phyloP scores from a whole-genome alignment of 2,329 filamentous ascomycete species.

The Tolypocladium guangdongense region DNA sequence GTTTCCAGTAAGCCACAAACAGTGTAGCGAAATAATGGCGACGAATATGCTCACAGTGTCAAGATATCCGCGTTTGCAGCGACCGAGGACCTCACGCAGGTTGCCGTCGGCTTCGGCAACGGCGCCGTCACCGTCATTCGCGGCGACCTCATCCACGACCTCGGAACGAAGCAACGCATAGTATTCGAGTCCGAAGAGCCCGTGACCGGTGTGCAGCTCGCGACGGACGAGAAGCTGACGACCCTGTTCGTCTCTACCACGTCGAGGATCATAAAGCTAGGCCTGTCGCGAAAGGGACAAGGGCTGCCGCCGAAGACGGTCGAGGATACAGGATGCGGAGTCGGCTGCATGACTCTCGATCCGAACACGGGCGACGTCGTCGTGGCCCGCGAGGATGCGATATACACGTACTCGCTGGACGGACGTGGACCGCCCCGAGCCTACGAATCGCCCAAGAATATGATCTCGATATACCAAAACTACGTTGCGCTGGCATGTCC shows the following conservation, averaged over 20 bases:
- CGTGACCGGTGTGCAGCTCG: slow-evolving; percentile 79
- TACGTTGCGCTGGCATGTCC: slow-evolving; percentile 84
- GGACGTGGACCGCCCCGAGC: slow-evolving; percentile 81
- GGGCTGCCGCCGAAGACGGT: slow-evolving; percentile 79
- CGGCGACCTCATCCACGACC: slow-evolving; percentile 89
- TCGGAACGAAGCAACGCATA: slow-evolving; percentile 85
- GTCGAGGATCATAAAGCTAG: slow-evolving; percentile 72
- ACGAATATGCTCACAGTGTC: background rate
- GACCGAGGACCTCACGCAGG: slow-evolving; percentile 78
- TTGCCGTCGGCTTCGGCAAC: slow-evolving; percentile 93
- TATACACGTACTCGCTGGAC: slow-evolving; percentile 83
- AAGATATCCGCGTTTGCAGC: slow-evolving; percentile 81
- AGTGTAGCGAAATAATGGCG: too few species aligned
- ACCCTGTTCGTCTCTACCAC: slow-evolving; percentile 91
- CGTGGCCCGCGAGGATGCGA: slow-evolving; percentile 87
- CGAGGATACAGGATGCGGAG: slow-evolving; percentile 79
- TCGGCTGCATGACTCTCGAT: slow-evolving; percentile 93
- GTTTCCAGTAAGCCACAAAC: slow-evolving; percentile 59
- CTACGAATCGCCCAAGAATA: slow-evolving; percentile 82
- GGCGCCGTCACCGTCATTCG: slow-evolving; percentile 87
- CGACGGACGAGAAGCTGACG: slow-evolving; percentile 48
- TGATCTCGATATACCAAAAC: slow-evolving; percentile 68
- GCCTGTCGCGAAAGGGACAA: slow-evolving; percentile 80
- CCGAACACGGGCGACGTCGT: slow-evolving; percentile 71
- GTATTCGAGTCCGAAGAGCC: slow-evolving; percentile 97